Base-by-base conservation (phyloP, 345 rosid species). In the Linum tenue region DNA sequence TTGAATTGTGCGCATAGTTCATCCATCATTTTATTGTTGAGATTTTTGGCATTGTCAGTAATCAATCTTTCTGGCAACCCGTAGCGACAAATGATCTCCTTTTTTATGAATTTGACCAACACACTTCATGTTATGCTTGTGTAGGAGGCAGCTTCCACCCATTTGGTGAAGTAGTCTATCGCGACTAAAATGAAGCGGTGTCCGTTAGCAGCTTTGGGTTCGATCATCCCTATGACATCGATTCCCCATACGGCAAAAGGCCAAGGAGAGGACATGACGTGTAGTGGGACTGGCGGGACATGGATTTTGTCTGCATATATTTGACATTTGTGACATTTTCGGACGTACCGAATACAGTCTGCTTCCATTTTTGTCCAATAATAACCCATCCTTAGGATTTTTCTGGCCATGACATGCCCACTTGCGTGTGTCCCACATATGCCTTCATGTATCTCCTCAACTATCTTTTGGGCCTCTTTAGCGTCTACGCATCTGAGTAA, bases 241-340 rank as follows among this genome's bases (percentile, higher is more conserved):
- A 22, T 22, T 22, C 31, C 31, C 31, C 31, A 22, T 22, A 22
- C 31, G 31, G 31, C 31, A 22, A 22, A 22, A 22, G 31, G 31
- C 31, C 31, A 73, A 1, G 48, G 60, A 0, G 66, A 0, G 0
- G 10, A 5, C 42, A 73, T 43, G 1, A 8, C 55, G 3, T 62
- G 36, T 1, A 67, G 0, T 5, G 31, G 2, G 0, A 17, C 3
- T 8, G 72, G 68, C 0, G 72, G 68, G 1, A 11, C 61, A 15
- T 73, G 39, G 15, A 62, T 58, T 2, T 17, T 1, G 14, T 69
- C 14, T 1, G 4, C 14, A 48, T 61, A 39, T 0, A 69, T 8
- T 5, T 69, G 43, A 0, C 69, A 73, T 4, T 64, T 43, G 2
- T 60, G 70, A 4, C 67, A 64, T 0, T 6, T 37, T 5, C 8